phyloP scores from a whole-genome alignment of 202 grass and related monocot species.

The Zoysia matrella region DNA sequence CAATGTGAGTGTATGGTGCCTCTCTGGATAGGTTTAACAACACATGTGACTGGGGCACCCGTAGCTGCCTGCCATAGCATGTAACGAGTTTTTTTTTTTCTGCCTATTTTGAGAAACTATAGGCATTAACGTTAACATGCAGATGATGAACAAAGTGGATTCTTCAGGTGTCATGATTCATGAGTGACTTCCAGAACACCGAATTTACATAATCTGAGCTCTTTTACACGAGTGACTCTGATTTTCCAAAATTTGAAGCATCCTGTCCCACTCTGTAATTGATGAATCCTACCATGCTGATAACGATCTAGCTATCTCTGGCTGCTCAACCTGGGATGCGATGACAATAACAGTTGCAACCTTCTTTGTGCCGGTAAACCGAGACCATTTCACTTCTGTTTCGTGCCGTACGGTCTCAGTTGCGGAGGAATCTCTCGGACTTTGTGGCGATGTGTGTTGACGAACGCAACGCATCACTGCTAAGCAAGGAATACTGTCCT shows the following conservation, averaged over 20 bases:
- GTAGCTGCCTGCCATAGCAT: too few relatives aligned
- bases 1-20: too few relatives aligned
- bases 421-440: constrained; percentile 32
- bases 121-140: too few relatives aligned
- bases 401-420: background rate
- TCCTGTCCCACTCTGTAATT: background rate
- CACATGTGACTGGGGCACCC: too few relatives aligned
- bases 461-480: background rate
- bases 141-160: too few relatives aligned
- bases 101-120: too few relatives aligned
- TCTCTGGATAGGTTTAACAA: too few relatives aligned
- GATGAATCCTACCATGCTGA: background rate
- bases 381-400: background rate
- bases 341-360: background rate
- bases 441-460: background rate
- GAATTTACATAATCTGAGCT: background rate
- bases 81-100: too few relatives aligned
- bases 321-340: background rate
- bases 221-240: background rate
- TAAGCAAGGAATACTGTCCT: constrained; percentile 57
- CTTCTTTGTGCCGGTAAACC: background rate
- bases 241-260: background rate
- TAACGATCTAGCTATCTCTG: background rate
- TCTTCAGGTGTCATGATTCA: too few relatives aligned
- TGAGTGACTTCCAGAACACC: too few relatives aligned